These are phyloP conservation scores for Smallanthus sonchifolius DNA, from an alignment of 129 eudicot genomes.

Conservation along the genomic window DNA sequence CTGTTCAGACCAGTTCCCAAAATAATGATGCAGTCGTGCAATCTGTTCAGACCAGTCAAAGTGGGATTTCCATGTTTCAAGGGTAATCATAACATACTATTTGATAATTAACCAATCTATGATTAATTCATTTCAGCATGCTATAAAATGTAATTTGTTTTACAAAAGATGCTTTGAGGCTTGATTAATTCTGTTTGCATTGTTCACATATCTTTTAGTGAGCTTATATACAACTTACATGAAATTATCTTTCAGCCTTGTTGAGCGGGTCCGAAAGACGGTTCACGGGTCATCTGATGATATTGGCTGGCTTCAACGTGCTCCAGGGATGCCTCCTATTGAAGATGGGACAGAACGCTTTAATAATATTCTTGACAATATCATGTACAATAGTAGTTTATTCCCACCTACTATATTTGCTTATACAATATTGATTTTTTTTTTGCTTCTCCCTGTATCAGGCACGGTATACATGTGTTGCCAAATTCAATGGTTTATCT, in stretches of 20 bases:
- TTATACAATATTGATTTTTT: constrained; percentile 12
- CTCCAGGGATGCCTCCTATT: constrained; percentile 79
- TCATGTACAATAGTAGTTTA: constrained; percentile 38
- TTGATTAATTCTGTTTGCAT: neutral
- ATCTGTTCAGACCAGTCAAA: constrained; percentile 42
- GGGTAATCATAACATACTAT: constrained; percentile 47
- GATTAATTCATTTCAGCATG: neutral
- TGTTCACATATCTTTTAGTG: neutral
- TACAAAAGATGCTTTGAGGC: neutral
- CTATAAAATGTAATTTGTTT: neutral
- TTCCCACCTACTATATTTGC: neutral
- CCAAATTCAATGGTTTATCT: constrained; percentile 85
- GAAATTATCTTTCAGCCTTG: constrained; percentile 46
- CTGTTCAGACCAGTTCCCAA: constrained; percentile 42
- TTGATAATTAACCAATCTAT: neutral
- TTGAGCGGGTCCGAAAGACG: constrained; percentile 77
- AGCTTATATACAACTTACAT: constrained; percentile 17
- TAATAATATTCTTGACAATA: constrained; percentile 76
- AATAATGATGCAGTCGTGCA: constrained; percentile 32
- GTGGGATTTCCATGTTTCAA: constrained; percentile 72
- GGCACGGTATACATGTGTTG: constrained; percentile 90
- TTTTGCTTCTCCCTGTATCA: constrained; percentile 32
- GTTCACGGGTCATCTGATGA: constrained; percentile 99
- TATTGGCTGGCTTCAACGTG: constrained; percentile 94
- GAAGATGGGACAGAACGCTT: constrained; percentile 93